These are phyloP conservation scores for Auricularia sp. DNA, from an alignment of 768 basidiomycete species.

Conservation along the genomic window DNA sequence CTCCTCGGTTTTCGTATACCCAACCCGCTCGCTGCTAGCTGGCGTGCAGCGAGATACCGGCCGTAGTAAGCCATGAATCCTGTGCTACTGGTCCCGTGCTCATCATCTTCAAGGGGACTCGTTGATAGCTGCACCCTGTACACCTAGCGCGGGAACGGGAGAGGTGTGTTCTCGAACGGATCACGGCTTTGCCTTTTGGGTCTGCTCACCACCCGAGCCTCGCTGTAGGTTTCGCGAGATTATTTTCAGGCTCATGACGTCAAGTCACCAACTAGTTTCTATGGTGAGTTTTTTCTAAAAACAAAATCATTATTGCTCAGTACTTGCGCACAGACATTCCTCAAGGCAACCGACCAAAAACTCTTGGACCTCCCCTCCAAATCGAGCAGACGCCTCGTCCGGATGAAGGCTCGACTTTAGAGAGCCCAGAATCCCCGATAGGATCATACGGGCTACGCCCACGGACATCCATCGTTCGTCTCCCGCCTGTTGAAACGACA, in stretches of 20 bases:
- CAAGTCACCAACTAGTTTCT: no score
- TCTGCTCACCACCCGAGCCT: no score
- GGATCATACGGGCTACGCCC: not conserved
- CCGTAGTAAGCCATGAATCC: constrained; percentile 3
- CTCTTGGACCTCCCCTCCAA: not conserved
- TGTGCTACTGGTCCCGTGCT: not conserved
- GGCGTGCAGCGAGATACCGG: constrained; percentile 17
- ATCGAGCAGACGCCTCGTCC: not conserved
- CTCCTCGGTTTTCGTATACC: constrained; percentile 18
- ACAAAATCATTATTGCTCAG: no score
- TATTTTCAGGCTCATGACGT: no score
- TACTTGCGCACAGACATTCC: no score
- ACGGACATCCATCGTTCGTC: constrained; percentile 4
- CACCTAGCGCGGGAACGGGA: no score
- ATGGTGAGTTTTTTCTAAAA: no score
- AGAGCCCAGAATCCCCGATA: not conserved
- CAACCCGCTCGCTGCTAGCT: constrained; percentile 25
- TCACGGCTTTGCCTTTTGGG: no score
- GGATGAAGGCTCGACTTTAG: not conserved
- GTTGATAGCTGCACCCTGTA: not conserved
- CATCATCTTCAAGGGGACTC: not conserved
- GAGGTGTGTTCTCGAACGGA: no score
- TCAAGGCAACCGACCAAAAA: no score
- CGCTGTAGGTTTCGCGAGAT: no score
- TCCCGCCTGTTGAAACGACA: constrained; percentile 4